Evolutionary conservation across 192 early-diverging fungal genomes (phyloP), one percentile per base, ranked within the genome.

Genomic region (Coemansia sp.): DNA sequence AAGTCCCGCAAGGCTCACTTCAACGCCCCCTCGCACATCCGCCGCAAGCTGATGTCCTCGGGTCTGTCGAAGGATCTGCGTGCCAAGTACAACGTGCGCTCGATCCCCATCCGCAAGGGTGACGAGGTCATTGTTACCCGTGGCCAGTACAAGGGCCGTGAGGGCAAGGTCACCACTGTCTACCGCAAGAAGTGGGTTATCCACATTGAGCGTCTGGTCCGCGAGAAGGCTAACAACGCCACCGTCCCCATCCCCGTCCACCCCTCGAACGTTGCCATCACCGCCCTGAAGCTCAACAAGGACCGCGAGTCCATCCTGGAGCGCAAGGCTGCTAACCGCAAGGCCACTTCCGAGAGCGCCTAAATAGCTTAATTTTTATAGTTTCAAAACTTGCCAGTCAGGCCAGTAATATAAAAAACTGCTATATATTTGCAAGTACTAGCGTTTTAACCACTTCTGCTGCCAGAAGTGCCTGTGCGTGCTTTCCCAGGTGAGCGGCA

Each of bases 141-240:
- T 67, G 97, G 97, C 74, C 85, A 84, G 80, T 83, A 88, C 91
- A 98, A 97, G 89, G 95, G 93, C 76, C 91, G 90, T 71, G 91
- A 93, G 74, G 97, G 97, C 71, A 95, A 96, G 89, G 93, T 99
- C 59, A 78, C 84, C 62, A 83, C 88, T 59, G 94, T 96, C 69
- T 98, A 97, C 93, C 93, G 97, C 80, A 92, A 94, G 83, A 97
- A 95, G 89, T 99, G 88, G 88, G 89, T 95, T 57, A 99, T 99
- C 82, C 91, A 98, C 86, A 88, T 99, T 52, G 95, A 99, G 81
- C 93, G 95, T 67, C 80, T 99, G 64, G 87, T 80, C 74, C 90
- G 87, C 78, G 95, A 99, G 82, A 99, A 99, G 91, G 87, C 87
- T 74, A 99, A 98, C 85, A 94, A 94, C 71, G 87, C 86, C 61